These are phyloP conservation scores for Phytophthora meadii DNA, from an alignment of 352 stramenopile genomes.

Conservation along the genomic window DNA sequence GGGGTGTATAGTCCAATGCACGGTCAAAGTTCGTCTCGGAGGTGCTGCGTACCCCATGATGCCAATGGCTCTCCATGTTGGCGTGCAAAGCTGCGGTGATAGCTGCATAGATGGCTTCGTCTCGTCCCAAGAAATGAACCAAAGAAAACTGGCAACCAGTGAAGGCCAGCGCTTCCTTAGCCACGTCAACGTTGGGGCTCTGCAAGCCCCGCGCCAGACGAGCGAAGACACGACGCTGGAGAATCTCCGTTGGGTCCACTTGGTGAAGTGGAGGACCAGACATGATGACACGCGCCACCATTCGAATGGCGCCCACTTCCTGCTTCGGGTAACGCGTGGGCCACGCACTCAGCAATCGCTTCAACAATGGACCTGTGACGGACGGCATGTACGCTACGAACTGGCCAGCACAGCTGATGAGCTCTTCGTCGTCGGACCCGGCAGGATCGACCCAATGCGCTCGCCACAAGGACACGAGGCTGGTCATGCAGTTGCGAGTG, in stretches of 20 bases:
- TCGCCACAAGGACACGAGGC: constrained; percentile 71
- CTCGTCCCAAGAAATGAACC: constrained; percentile 74
- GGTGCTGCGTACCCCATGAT: constrained; percentile 69
- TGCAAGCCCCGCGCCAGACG: constrained; percentile 64
- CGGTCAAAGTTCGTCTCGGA: constrained; percentile 80
- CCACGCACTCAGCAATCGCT: constrained; percentile 67
- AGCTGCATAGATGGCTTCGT: constrained; percentile 68
- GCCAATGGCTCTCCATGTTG: constrained; percentile 74
- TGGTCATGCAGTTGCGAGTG: constrained; percentile 73
- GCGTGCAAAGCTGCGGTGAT: constrained; percentile 71
- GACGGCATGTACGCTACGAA: constrained; percentile 87
- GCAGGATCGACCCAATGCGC: constrained; percentile 80
- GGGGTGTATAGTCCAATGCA: constrained; percentile 73
- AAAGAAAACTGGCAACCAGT: constrained; percentile 84
- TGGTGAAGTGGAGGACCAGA: constrained; percentile 70
- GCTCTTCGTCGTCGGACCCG: constrained; percentile 84
- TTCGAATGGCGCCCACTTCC: constrained; percentile 81
- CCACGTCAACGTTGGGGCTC: constrained; percentile 72
- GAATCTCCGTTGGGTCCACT: constrained; percentile 36
- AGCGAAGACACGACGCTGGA: constrained; percentile 65
- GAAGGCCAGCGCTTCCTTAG: constrained; percentile 85
- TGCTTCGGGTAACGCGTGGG: constrained; percentile 70
- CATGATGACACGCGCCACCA: constrained; percentile 87
- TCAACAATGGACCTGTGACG: constrained; percentile 56
- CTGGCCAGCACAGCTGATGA: constrained; percentile 83